Evolutionary conservation across 164 flowering plant genomes (phyloP).

Genomic region (Chimonanthus salicifolius): DNA sequence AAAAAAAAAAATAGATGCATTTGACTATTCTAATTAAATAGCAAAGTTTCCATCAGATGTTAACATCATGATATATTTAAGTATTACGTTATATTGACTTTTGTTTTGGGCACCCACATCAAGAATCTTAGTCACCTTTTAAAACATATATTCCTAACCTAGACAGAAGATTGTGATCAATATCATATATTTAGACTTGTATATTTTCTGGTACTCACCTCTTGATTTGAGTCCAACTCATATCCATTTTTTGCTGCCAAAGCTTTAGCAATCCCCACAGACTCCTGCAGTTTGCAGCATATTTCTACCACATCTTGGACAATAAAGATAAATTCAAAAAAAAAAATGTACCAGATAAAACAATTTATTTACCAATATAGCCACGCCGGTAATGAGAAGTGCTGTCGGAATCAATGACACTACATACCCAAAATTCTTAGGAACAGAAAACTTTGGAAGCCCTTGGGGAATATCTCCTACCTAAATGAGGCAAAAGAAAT

Average conservation of each 20-base stretch:
- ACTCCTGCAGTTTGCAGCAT: constrained; percentile 51
- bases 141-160: too few species aligned
- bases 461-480: constrained; percentile 98
- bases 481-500: constrained; percentile 28
- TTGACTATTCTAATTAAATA: too few species aligned
- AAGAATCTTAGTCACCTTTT: too few species aligned
- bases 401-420: constrained; percentile 84
- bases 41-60: too few species aligned
- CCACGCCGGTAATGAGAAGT: constrained; percentile 91
- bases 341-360: constrained; percentile 6
- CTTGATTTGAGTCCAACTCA: constrained; percentile 93
- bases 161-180: too few species aligned
- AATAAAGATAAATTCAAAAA: constrained; percentile 4
- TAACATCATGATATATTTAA: too few species aligned
- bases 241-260: constrained; percentile 98
- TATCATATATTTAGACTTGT: too few species aligned
- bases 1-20: too few species aligned
- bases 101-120: too few species aligned
- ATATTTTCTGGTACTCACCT: constrained; percentile 41
- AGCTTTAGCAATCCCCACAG: constrained; percentile 99
- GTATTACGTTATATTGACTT: too few species aligned
- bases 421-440: constrained; percentile 50
- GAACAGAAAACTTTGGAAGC: constrained; percentile 86
- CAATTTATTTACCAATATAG: constrained; percentile 69
- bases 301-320: background rate